Percentiles rank a stretch among this genome's conserved stretches.
Conservation (phyloP, 805 yeast species). For the Hanseniaspora meyeri region DNA sequence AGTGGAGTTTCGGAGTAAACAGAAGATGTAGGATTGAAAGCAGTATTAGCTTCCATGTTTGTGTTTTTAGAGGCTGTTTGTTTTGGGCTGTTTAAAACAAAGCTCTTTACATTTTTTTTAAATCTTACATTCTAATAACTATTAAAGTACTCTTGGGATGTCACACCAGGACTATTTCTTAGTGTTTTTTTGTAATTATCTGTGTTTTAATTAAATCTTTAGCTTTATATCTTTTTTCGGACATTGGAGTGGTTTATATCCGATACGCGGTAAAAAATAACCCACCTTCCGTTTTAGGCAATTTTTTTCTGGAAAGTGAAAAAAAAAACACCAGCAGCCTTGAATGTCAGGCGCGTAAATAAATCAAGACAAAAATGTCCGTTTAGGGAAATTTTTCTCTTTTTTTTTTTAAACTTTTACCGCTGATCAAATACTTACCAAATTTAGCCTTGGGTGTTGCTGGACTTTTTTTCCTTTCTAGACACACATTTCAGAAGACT, state of each 20-base stretch:
- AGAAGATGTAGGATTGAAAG: not conserved
- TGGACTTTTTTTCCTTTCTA: too few species aligned
- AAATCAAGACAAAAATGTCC: not conserved
- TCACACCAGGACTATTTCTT: not conserved
- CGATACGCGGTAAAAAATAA: not conserved
- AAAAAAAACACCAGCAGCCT: too few species aligned
- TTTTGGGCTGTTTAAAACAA: not conserved
- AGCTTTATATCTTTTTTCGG: too few species aligned
- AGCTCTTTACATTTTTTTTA: not conserved
- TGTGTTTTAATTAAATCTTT: not conserved
- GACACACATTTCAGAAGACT: too few species aligned
- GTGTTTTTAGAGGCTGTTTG: not conserved
- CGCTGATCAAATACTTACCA: not conserved
- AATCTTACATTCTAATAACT: not conserved
- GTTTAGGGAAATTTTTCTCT: not conserved
- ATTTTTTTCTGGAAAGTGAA: not conserved
- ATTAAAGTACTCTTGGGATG: too few species aligned
- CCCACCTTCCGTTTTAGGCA: not conserved
- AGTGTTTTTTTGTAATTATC: not conserved
- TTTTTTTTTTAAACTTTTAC: too few species aligned
- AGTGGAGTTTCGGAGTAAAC: not conserved
- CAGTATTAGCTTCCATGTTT: not conserved
- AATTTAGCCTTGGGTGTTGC: not conserved
- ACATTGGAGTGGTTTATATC: not conserved
- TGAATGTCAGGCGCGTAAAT: not conserved